These are phyloP conservation scores for Hypoxylon sp. DNA, from an alignment of 2,329 filamentous ascomycete genomes.

Conservation along the genomic window DNA sequence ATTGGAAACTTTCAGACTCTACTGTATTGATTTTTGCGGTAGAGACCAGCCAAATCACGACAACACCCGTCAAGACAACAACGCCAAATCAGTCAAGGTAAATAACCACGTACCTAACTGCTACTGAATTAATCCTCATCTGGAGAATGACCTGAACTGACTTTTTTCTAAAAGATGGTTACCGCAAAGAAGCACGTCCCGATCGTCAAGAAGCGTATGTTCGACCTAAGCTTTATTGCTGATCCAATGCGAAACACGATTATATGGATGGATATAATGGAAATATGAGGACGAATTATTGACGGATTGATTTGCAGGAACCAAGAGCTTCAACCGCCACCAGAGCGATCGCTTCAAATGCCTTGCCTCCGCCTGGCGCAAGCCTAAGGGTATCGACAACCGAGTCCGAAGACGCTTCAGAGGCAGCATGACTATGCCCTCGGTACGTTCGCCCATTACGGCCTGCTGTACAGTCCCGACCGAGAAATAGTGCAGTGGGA, in stretches of 20 bases:
- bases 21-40: conserved; percentile 44
- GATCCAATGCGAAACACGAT: conserved; percentile 25
- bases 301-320: conserved; percentile 71
- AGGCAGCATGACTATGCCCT: conserved; percentile 96
- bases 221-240: conserved; percentile 44
- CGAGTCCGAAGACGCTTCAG: conserved; percentile 97
- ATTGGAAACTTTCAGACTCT: conserved; percentile 43
- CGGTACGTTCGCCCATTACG: conserved; percentile 72
- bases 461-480: not conserved
- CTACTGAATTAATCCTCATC: not conserved
- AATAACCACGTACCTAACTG: conserved; percentile 16
- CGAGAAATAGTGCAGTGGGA: not conserved
- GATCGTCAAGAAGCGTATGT: conserved; percentile 99
- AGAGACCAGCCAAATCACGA: conserved; percentile 45
- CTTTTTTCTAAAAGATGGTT: conserved; percentile 78
- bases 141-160: conserved; percentile 32
- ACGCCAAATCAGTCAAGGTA: conserved; percentile 50
- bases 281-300: conserved; percentile 47
- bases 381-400: conserved; percentile 99
- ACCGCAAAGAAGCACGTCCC: conserved; percentile 99
- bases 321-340: conserved; percentile 95
- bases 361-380: conserved; percentile 83
- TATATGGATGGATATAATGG: conserved; percentile 2
- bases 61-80: conserved; percentile 45
- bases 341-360: conserved; percentile 98